phyloP scores from a whole-genome alignment of 441 rosid genomes.

The Dalechampia spathulata region DNA sequence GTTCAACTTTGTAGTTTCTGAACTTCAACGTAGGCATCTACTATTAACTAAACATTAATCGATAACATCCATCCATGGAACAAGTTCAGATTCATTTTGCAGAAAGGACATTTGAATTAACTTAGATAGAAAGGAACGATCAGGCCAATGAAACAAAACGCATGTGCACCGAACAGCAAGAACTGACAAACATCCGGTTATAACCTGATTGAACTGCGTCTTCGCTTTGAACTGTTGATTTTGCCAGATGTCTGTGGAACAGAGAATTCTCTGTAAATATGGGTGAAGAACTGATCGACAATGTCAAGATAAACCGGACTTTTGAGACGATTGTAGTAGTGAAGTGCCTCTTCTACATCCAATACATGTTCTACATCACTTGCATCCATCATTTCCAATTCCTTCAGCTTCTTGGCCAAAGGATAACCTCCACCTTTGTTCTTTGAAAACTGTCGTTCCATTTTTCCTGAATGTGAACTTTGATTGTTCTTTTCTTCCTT shows the following conservation, averaged over 20 bases:
- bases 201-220: constrained; percentile 40
- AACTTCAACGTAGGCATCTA: constrained; percentile 4
- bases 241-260: constrained; percentile 37
- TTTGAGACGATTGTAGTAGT: constrained; percentile 71
- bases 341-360: constrained; percentile 92
- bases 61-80: constrained; percentile 4
- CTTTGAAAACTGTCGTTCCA: constrained; percentile 21
- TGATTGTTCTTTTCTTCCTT: constrained; percentile 30
- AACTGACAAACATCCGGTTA: constrained; percentile 20
- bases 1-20: constrained; percentile 3
- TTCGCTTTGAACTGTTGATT: constrained; percentile 30
- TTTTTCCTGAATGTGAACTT: constrained; percentile 13
- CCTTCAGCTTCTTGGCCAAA: constrained; percentile 66
- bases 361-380: constrained; percentile 69
- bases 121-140: constrained; percentile 9
- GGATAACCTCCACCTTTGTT: constrained; percentile 22
- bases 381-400: constrained; percentile 58
- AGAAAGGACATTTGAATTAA: too few relatives aligned
- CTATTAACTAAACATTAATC: constrained; percentile 6
- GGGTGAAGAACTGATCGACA: constrained; percentile 69
- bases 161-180: constrained; percentile 17
- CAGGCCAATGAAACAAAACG: constrained; percentile 7
- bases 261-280: constrained; percentile 59
- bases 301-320: constrained; percentile 78
- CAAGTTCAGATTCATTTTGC: constrained; percentile 4